phyloP scores from a whole-genome alignment of 345 rosid species.

The Brassica juncea region DNA sequence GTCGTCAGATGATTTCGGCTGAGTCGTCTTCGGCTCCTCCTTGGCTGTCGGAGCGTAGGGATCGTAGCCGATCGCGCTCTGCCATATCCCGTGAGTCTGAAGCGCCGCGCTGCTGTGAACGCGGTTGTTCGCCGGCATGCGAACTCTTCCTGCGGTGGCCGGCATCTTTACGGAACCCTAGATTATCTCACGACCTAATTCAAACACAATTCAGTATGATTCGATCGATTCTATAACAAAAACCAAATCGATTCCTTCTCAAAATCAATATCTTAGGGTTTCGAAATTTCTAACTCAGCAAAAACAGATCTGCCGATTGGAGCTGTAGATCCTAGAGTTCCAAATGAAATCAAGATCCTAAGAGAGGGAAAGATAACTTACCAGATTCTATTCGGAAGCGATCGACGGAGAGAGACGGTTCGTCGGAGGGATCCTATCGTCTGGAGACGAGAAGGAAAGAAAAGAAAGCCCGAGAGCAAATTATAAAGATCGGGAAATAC shows the following conservation, averaged over 20 bases:
- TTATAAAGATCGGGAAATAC: too few relatives aligned
- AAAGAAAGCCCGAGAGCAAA: background rate
- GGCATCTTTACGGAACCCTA: slow-evolving; percentile 67
- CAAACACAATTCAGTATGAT: background rate
- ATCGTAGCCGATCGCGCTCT: slow-evolving; percentile 92
- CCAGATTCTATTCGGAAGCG: slow-evolving; percentile 15
- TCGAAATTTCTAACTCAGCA: background rate
- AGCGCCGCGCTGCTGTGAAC: slow-evolving; percentile 98
- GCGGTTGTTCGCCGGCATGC: slow-evolving; percentile 99
- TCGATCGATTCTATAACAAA: too few relatives aligned
- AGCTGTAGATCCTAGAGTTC: slow-evolving; percentile 4
- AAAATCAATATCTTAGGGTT: background rate
- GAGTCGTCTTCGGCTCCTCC: slow-evolving; percentile 66
- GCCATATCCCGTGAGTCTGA: slow-evolving; percentile 99
- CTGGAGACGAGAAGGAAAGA: slow-evolving; percentile 1
- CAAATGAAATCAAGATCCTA: background rate
- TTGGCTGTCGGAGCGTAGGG: slow-evolving; percentile 86
- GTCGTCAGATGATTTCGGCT: slow-evolving; percentile 41
- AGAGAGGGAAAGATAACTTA: background rate
- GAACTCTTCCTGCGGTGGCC: slow-evolving; percentile 99
- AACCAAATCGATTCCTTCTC: background rate
- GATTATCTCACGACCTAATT: slow-evolving; percentile 24
- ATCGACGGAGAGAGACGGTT: background rate
- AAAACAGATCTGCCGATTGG: background rate
- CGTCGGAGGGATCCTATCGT: background rate